Conservation (phyloP, 495 filamentous ascomycete genomes). For the Beverwykella pulmonaria region DNA sequence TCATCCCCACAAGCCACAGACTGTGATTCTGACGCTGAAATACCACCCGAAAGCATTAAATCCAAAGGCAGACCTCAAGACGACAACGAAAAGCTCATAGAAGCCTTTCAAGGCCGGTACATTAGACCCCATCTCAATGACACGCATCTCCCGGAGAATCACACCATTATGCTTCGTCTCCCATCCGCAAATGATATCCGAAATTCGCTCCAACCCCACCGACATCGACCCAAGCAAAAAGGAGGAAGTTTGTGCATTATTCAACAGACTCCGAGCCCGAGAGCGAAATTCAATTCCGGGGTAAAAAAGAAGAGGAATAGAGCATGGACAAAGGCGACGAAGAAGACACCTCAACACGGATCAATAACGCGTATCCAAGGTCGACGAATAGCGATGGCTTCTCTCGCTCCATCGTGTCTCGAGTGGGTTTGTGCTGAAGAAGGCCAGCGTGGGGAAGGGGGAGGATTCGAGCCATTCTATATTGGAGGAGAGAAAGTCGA, state of each 20-base stretch:
- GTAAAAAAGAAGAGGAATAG: constrained; percentile 10
- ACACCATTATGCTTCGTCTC: constrained; percentile 62
- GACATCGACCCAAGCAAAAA: neutral
- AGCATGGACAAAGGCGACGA: constrained; percentile 20
- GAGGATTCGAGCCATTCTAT: constrained; percentile 59
- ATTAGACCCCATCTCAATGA: constrained; percentile 65
- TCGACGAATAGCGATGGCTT: constrained; percentile 64
- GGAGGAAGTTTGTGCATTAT: neutral
- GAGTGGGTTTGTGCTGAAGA: constrained; percentile 55
- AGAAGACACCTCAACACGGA: constrained; percentile 55
- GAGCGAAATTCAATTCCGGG: neutral
- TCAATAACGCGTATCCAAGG: constrained; percentile 65
- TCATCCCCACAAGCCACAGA: constrained; percentile 50
- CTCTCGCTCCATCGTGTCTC: constrained; percentile 57
- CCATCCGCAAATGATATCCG: constrained; percentile 50
- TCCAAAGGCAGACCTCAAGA: constrained; percentile 31
- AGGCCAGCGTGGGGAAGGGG: constrained; percentile 24
- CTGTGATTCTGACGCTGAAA: constrained; percentile 31
- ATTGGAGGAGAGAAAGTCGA: constrained; percentile 61
- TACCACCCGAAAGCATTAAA: constrained; percentile 7
- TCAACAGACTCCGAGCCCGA: constrained; percentile 11
- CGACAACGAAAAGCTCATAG: constrained; percentile 58
- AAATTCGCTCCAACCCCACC: neutral
- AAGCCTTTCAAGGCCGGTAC: constrained; percentile 60
- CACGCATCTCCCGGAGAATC: constrained; percentile 57